Conservation (phyloP, 352 stramenopile species). For the Thalassiosira delicatula region DNA sequence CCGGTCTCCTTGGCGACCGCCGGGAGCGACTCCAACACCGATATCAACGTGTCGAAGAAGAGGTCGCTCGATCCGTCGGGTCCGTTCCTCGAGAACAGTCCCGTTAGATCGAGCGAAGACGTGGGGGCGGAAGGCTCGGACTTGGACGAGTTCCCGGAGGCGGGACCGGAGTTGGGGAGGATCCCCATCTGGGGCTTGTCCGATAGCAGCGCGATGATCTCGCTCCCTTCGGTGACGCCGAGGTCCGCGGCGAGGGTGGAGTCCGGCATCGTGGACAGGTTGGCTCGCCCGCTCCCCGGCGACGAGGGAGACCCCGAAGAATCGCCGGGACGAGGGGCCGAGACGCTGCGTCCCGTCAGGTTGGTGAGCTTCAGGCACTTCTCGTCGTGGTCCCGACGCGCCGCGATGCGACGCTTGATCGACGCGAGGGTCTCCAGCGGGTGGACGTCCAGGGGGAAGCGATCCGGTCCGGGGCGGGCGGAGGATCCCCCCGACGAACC, state of each 20-base stretch:
- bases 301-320: background rate
- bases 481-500: too few relatives aligned
- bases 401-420: constrained; percentile 77
- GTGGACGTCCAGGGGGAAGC: constrained; percentile 82
- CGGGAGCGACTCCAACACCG: constrained; percentile 77
- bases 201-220: constrained; percentile 61
- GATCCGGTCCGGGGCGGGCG: constrained; percentile 31
- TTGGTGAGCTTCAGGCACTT: constrained; percentile 54
- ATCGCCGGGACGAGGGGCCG: background rate
- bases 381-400: constrained; percentile 64
- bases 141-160: background rate
- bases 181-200: constrained; percentile 36
- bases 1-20: constrained; percentile 25
- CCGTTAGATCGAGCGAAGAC: constrained; percentile 64
- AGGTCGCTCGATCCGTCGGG: constrained; percentile 61
- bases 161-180: background rate
- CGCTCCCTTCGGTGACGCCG: constrained; percentile 77
- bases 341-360: constrained; percentile 30
- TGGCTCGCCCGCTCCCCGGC: background rate
- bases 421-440: constrained; percentile 80
- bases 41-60: constrained; percentile 80
- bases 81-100: constrained; percentile 71
- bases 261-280: constrained; percentile 14
- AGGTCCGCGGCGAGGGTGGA: constrained; percentile 75
- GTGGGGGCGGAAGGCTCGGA: background rate